These are phyloP conservation scores for Nicotiana tabacum DNA, from an alignment of 257 asterid genomes.

Conservation along the genomic window DNA sequence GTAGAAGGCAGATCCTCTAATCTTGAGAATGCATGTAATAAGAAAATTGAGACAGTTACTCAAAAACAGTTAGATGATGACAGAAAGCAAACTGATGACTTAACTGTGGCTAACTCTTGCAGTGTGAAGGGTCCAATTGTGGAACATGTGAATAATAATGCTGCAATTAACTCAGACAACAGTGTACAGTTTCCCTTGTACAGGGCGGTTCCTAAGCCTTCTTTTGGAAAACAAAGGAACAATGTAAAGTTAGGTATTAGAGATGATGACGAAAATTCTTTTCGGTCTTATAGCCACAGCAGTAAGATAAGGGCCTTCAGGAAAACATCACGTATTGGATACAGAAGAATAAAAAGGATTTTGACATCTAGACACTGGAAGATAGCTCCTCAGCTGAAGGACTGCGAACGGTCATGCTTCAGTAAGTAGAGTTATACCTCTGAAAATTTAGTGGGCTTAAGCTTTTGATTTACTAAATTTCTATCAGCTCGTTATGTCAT, in stretches of 20 bases:
- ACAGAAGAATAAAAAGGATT: constrained; percentile 71
- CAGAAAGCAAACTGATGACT: constrained; percentile 28
- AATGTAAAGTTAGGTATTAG: constrained; percentile 87
- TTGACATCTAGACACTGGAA: constrained; percentile 66
- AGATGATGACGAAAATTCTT: constrained; percentile 93
- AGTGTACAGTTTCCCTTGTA: constrained; percentile 86
- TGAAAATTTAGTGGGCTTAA: background rate
- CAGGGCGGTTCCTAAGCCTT: constrained; percentile 56
- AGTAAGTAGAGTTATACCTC: constrained; percentile 43
- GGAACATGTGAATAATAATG: constrained; percentile 52
- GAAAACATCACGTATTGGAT: constrained; percentile 49
- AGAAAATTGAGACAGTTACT: constrained; percentile 28
- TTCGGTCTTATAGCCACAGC: constrained; percentile 58
- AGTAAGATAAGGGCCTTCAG: constrained; percentile 62
- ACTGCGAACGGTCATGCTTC: constrained; percentile 42
- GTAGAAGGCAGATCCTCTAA: constrained; percentile 23
- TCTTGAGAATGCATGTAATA: constrained; percentile 24
- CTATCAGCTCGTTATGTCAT: background rate
- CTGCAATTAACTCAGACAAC: constrained; percentile 51
- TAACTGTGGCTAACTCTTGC: constrained; percentile 42
- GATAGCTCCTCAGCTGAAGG: constrained; percentile 61
- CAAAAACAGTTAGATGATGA: constrained; percentile 30
- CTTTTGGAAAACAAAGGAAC: constrained; percentile 55
- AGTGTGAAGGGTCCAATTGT: constrained; percentile 49
- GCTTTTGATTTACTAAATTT: background rate